Percentiles rank a stretch among this genome's conserved stretches.
Conservation (phyloP, 2,329 filamentous ascomycete species). For the Pezicula rhizophila region DNA sequence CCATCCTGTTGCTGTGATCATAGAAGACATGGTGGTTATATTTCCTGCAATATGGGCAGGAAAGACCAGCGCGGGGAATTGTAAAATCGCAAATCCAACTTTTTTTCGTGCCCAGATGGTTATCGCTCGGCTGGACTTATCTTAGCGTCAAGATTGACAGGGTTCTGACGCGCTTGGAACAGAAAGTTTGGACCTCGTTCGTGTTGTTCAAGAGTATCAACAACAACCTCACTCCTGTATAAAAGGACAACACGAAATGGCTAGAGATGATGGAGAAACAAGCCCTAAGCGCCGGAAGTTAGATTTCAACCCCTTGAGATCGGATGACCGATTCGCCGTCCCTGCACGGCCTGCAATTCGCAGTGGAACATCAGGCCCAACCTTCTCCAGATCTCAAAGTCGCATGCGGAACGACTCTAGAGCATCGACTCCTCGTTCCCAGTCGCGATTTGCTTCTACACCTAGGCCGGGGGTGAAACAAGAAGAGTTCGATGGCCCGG, state of each 20-base stretch:
- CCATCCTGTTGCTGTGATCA: slow-evolving; percentile 55
- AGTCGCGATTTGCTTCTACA: slow-evolving; percentile 27
- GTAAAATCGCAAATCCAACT: slow-evolving; percentile 1
- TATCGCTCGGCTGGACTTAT: slow-evolving; percentile 7
- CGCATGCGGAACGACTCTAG: slow-evolving; percentile 22
- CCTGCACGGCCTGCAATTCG: slow-evolving; percentile 19
- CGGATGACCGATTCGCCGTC: slow-evolving; percentile 48
- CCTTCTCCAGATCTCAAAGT: slow-evolving; percentile 32
- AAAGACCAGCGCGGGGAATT: neutral
- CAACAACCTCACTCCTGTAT: neutral
- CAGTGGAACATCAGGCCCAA: slow-evolving; percentile 25
- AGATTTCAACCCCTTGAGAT: slow-evolving; percentile 49
- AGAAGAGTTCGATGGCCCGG: slow-evolving; percentile 54
- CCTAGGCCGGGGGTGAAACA: slow-evolving; percentile 40
- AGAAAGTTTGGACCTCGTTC: neutral
- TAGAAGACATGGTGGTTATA: slow-evolving; percentile 28
- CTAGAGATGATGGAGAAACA: slow-evolving; percentile 30
- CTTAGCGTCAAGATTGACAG: slow-evolving; percentile 2
- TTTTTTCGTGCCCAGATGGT: slow-evolving; percentile 6
- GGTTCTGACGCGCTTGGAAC: neutral
- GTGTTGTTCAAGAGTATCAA: neutral
- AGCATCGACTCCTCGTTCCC: slow-evolving; percentile 26
- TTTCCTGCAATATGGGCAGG: neutral
- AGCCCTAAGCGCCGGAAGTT: slow-evolving; percentile 62
- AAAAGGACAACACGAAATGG: slow-evolving; percentile 25